Evolutionary conservation across 2,329 filamentous ascomycete species (phyloP), one percentile per base, ranked within the genome.

Genomic region (Thermomyces lanuginosus): DNA sequence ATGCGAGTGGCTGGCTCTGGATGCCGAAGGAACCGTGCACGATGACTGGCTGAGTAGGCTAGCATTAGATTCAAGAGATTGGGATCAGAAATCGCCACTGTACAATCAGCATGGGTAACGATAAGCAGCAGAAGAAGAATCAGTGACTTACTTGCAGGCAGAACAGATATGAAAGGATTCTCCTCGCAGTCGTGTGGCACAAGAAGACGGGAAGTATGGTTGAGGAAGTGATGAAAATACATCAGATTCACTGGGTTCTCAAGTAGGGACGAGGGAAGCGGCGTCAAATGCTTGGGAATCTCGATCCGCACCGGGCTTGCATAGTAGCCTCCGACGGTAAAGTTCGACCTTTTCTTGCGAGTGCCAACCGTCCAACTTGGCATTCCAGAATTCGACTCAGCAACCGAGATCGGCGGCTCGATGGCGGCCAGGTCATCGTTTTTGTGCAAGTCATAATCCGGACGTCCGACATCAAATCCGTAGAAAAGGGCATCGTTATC

Each of bases 11-110:
- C 66, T 4, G 81, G 81, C 45, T 86, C 79, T 0, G 66, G 64
- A 35, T 86, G 76, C 16, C 68, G 66, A 11, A 89, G 58, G 16
- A 86, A 66, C 22, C 76, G 69, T 6, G 81, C 77, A 30, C 80
- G 69, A 46, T 91, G 81, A 15, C 74, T 80, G n/a, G 81, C 81
- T 39, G 78, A 82, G 48, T 83, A 91, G 11, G 81, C 76, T 13
- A 91, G 63, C 24, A 89, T 59, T 16, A 91, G 58, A 37, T 79
- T 78, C 27, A 91, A 61, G 1, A 91, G 64, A 41, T 82, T 76
- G 3, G 40, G 36, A 27, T 47, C 45, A 32, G 48, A 45, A 25
- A 59, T 48, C 4, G 56, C 57, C 57, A 61, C 56, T 60, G 13
- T 16, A 22, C 15, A 8, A 24, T 13, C 14, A 15, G 22, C 16